Base-by-base conservation (phyloP, 139 green algal genomes). In the Nannochloris sp. region DNA sequence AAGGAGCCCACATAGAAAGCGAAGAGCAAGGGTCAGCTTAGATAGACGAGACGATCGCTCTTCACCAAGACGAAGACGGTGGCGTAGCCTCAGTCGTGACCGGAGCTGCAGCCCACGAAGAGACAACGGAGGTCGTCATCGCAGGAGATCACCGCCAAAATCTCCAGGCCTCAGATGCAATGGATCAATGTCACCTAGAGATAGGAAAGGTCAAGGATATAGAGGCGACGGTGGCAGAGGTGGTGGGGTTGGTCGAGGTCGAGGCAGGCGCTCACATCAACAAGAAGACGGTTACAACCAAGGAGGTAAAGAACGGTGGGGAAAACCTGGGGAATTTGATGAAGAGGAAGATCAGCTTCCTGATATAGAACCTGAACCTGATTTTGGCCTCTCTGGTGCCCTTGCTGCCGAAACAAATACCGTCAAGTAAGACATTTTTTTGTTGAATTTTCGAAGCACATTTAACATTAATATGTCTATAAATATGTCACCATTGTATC, bases 341-440 rank as follows among this genome's bases (percentile, higher is more conserved):
- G 55, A 71, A 37, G 39, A 76, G 37, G 60, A 75, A 36, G 60
- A 27, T 19, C 9, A 45, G 12, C 9, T 42, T 32, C 60, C 69
- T 6, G 69, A 70, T 15, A 53, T 55, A 48, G 58, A 70, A 59
- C 37, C 61, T 6, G 71, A 85, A 45, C 86, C 89, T 14, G 83
- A 93, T 48, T 81, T 94, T 72, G 88, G 80, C 14, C 75, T 94
- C 56, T 91, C 83, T 2, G 90, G 90, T 23, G 86, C 85, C 54
- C 84, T 97, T 30, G 89, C 89, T 3, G 85, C 72, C 5, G 90
- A 96, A 66, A 85, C 79, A 39, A 96, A 95, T 85, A 91, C 77
- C 37, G 82, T 87, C 46, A 77, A 82, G 46, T 75, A 24, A 51
- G 19, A 19, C 42, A 51, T 51, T 19, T 19, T 51, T 19, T 27